Percentiles rank a stretch among this genome's conserved stretches.
Evolutionary conservation across 805 yeast genomes (phyloP).

Genomic region (Pichia phayaonensis): DNA sequence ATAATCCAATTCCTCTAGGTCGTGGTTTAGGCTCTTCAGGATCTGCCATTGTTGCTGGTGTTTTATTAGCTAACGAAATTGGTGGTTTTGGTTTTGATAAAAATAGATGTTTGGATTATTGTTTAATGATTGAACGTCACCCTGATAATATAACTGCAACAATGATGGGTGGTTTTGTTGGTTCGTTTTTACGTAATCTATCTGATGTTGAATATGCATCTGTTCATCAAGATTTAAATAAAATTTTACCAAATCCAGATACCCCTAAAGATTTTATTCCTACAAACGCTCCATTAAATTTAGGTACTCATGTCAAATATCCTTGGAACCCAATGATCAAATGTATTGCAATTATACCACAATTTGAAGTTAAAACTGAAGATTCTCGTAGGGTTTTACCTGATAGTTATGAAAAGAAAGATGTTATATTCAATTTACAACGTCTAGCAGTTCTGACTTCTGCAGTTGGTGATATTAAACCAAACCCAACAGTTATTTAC

Average conservation of each 20-base stretch:
- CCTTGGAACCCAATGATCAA: conserved; percentile 74
- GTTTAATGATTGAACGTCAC: conserved; percentile 95
- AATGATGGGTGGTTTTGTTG: conserved; percentile 98
- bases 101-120: conserved; percentile 84
- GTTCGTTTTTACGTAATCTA: conserved; percentile 82
- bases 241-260: conserved; percentile 53
- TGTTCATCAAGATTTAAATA: conserved; percentile 77
- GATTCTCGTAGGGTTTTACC: conserved; percentile 88
- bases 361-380: conserved; percentile 92
- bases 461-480: conserved; percentile 74
- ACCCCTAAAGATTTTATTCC: conserved; percentile 51
- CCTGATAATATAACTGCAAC: conserved; percentile 99
- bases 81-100: conserved; percentile 68
- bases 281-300: conserved; percentile 73
- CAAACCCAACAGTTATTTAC: conserved; percentile 75
- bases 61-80: conserved; percentile 76
- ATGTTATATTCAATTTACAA: conserved; percentile 88
- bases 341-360: conserved; percentile 88
- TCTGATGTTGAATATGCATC: conserved; percentile 62
- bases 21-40: conserved; percentile 97
- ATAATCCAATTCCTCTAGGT: conserved; percentile 91
- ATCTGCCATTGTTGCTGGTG: conserved; percentile 98
- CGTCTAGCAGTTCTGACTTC: conserved; percentile 88
- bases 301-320: conserved; percentile 86
- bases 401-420: conserved; percentile 63